Evolutionary conservation across 2,329 filamentous ascomycete genomes (phyloP).

Genomic region (Rhynchosporium graminicola): DNA sequence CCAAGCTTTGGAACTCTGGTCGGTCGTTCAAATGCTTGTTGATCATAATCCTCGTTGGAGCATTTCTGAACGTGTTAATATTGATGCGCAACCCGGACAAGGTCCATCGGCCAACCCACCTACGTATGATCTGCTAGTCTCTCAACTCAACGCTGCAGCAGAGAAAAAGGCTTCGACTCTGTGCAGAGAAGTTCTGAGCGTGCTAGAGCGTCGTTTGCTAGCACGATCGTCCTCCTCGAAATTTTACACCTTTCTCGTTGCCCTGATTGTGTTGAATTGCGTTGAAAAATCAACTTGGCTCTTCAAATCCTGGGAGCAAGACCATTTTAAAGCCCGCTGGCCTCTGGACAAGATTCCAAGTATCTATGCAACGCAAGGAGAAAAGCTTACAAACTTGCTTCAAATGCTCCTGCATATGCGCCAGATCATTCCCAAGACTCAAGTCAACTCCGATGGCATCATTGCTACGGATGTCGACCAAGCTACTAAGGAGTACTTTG

Average conservation of each 20-base stretch:
- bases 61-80: conserved; percentile 29
- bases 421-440: conserved; percentile 57
- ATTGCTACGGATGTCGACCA: conserved; percentile 43
- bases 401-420: conserved; percentile 64
- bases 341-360: conserved; percentile 59
- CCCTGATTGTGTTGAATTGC: conserved; percentile 64
- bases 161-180: conserved; percentile 63
- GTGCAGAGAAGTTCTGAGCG: conserved; percentile 58
- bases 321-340: conserved; percentile 54
- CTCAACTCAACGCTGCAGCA: conserved; percentile 64
- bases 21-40: conserved; percentile 61
- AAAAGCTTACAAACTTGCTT: conserved; percentile 58
- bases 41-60: conserved; percentile 65
- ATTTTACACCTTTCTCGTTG: conserved; percentile 58
- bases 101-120: conserved; percentile 29
- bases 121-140: conserved; percentile 59
- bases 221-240: conserved; percentile 56
- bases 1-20: conserved; percentile 64
- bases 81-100: conserved; percentile 26
- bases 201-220: conserved; percentile 61
- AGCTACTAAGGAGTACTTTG: conserved; percentile 53
- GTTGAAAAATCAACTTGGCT: conserved; percentile 69
- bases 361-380: conserved; percentile 59
- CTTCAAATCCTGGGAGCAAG: conserved; percentile 68
- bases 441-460: conserved; percentile 49